These are phyloP conservation scores for Dendrobium chrysotoxum DNA, from an alignment of 106 monocot species.

Conservation along the genomic window DNA sequence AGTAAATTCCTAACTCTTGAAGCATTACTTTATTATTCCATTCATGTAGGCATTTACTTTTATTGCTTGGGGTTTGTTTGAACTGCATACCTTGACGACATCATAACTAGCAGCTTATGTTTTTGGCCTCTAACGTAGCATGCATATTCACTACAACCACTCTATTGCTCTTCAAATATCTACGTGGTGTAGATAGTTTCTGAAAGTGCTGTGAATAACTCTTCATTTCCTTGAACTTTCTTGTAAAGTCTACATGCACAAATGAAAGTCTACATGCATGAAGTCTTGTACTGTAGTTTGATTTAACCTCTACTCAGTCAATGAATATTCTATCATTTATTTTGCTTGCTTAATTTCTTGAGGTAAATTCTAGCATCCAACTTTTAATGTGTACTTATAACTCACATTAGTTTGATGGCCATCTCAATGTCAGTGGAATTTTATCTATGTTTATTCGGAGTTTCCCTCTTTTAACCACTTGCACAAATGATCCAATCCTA, in stretches of 20 bases:
- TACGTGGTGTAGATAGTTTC: background rate
- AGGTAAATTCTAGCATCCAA: no score
- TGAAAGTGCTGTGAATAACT: background rate
- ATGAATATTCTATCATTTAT: no score
- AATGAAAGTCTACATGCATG: no score
- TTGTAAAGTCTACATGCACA: background rate
- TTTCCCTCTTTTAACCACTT: no score
- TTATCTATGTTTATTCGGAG: no score
- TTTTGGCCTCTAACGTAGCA: background rate
- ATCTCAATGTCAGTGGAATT: no score
- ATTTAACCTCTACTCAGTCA: background rate
- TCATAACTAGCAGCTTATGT: background rate
- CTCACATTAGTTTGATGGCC: no score
- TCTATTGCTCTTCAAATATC: background rate
- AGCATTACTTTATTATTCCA: background rate
- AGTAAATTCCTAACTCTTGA: slow-evolving; percentile 48
- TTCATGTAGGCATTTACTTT: background rate
- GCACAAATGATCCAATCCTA: no score
- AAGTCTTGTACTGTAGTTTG: background rate
- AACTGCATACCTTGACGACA: background rate
- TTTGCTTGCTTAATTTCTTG: no score
- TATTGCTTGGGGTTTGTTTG: background rate
- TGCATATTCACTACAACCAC: background rate
- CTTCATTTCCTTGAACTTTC: background rate
- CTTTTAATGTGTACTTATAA: no score